Base-by-base conservation (phyloP, 2,329 filamentous ascomycete species). In the Verticillium dahliae region DNA sequence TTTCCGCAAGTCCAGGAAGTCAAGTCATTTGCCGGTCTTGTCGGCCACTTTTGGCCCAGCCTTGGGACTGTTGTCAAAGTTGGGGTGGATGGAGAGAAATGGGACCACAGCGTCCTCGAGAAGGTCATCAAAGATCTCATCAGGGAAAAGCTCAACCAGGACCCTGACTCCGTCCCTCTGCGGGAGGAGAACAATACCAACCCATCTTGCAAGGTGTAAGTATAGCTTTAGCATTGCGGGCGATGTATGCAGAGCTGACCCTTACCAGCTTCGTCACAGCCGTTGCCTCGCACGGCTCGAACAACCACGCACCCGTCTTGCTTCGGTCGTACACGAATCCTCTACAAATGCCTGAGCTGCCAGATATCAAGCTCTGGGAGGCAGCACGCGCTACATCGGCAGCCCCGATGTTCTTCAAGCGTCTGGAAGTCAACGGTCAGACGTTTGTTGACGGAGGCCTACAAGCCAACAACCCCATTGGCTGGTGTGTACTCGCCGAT, bases 351-450 rank as follows among this genome's bases (percentile, higher is more conserved):
- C 38, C 58, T 5, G 57, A 35, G 5, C 18, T 64, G 5, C 61
- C 62, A 3, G 37, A 50, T 6, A 59, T 39, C 2, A 59, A 34
- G 39, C 63, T 66, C 18, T 62, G 58, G 58, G 45, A 66, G 41
- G 64, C 61, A 13, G 60, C 62, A 35, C 65, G 62, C 9, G 67
- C 65, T 4, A 67, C 66, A 4, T 64, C 66, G 38, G 66, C 66
- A 4, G 63, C 65, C 2, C 66, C 65, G 5, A 61, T 22, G 14
- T 61, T 62, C 33, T 67, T 66, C 39, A 41, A 59, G 33, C 58
- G 39, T 13, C 34, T 59, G 6, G 27, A 11, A 15, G 31, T 59
- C 58, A 31, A 39, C 14, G 58, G 55, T 10, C 39, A 14, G 4
- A 15, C 13, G 11, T 39, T 63, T 38, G 33, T 64, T 3, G 63